These are phyloP conservation scores for Zoysia pacifica DNA, from an alignment of 176 grass and related monocot species.

Conservation along the genomic window DNA sequence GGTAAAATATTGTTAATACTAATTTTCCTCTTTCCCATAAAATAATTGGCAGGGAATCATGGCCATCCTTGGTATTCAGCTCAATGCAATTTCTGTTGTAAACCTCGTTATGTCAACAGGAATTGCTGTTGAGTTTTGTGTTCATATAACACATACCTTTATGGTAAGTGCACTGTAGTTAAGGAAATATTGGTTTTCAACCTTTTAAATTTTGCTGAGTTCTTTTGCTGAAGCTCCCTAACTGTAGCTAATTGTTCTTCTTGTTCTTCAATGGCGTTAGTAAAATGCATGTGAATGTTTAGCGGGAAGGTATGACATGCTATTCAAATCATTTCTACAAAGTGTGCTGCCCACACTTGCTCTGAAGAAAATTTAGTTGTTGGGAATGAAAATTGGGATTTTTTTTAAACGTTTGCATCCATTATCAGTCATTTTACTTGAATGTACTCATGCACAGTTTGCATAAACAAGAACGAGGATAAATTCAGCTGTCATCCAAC, in stretches of 20 bases:
- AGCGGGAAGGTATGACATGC: not conserved
- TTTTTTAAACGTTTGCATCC: not conserved
- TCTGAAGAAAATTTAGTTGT: not conserved
- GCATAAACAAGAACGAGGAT: not conserved
- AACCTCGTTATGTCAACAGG: constrained; percentile 99
- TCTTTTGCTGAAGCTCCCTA: constrained; percentile 9
- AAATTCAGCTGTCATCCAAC: constrained; percentile 2
- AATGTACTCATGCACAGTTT: not conserved
- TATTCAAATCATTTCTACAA: not conserved
- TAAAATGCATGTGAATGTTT: constrained; percentile 29
- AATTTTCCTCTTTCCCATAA: constrained; percentile 5
- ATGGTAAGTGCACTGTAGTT: constrained; percentile 67
- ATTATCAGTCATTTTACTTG: constrained; percentile 19
- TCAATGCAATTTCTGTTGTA: constrained; percentile 97
- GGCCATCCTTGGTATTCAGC: constrained; percentile 85
- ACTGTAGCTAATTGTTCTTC: not conserved
- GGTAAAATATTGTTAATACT: not conserved
- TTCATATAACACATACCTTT: constrained; percentile 97
- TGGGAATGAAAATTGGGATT: not conserved
- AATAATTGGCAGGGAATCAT: constrained; percentile 84
- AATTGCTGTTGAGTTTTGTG: constrained; percentile 99
- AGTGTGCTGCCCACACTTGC: constrained; percentile 3
- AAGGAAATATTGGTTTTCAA: constrained; percentile 32
- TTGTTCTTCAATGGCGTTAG: constrained; percentile 20
- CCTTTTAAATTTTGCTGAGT: constrained; percentile 3